Base-by-base conservation (phyloP, 768 basidiomycete genomes). In the Mycena metata region DNA sequence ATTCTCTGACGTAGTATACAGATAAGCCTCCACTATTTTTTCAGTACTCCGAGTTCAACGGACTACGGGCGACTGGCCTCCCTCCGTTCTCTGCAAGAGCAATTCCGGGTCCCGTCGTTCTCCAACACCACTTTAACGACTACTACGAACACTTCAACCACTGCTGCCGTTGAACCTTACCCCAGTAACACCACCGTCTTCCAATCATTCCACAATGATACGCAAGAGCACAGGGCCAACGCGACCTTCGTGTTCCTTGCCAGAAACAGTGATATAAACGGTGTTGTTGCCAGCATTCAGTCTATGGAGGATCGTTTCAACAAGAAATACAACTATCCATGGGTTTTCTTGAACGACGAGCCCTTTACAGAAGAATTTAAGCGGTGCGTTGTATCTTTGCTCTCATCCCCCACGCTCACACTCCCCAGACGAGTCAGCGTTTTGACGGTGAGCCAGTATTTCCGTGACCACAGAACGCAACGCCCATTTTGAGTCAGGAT, bases 221-320 rank as follows among this genome's bases (percentile, higher is more conserved):
- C 39, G 39, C 39, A 39, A 15, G 30, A 30, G 30, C 30, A 30
- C 23, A 76, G 87, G 73, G 92, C 91, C 10, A 94, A 94, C 70
- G 94, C 93, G 5, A 91, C 90, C 0, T 92, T 94, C 74, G 91
- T 94, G n/a, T 84, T 94, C 69, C 86, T 98, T 26, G 87, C 84
- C 55, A 77, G 87, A 15, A 89, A 90, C 74, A 80, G 76, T 23
- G 88, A 89, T 64, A 75, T 90, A n/a, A 69, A 76, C 36, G 85
- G 85, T 26, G 86, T 86, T 39, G 75, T 88, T 35, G 80, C 85
- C 35, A 89, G 87, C 64, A 88, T 92, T 67, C 86, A 86, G 69
- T 86, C 88, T 66, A 83, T 91, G 79, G 96, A 98, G 80, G 90
- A 93, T 73, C 82, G 92, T 33, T 97, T 96, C 80, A 98, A 98